Base-by-base conservation (phyloP, 2,329 filamentous ascomycete species). In the Talaromyces piceae region DNA sequence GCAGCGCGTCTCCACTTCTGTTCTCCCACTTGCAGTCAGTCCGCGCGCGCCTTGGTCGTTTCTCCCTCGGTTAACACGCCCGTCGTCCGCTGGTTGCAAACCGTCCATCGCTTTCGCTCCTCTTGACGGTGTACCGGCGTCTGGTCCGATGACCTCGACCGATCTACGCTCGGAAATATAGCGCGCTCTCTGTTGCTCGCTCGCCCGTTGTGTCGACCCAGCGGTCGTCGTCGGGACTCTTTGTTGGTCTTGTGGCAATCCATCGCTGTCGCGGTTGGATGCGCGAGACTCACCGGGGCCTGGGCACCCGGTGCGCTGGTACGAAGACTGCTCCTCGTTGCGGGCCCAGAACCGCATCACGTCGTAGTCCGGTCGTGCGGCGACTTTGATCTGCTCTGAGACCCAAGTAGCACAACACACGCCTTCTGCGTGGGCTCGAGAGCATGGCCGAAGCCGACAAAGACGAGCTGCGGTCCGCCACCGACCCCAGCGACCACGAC, bases 401-500 rank as follows among this genome's bases (percentile, higher is more conserved):
- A 18, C 9, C 16, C 7, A 11, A 11, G 12, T 20, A 37, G 4
- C 8, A 3, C 33, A 20, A 20, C 16, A 2, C 2, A 37, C 2
- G 2, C 25, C 4, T 45, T 2, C 12, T 8, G 20, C 28, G 39
- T 43, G 22, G n/a, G 20, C 39, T n/a, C 11, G 20, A 9, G 11
- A 48, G 16, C 11, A 49, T 41, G 45, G 26, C 43, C 25, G 51
- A 53, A 23, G 46, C 13, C 41, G 51, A 53, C 20, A 53, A 67
- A 57, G 67, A 70, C 62, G 65, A 64, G 53, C 62, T 65, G 45
- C 62, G 61, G 52, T 65, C 66, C 53, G 61, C 63, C 51, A 66
- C 65, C 45, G 69, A 69, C 54, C 66, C 62, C 45, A 69, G 64
- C 51, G 70, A 71, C 55, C 63, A 65, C 49, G 67, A 70, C 49